Base-by-base conservation (phyloP, 2,329 filamentous ascomycete genomes). In the Cytospora paraplurivora region DNA sequence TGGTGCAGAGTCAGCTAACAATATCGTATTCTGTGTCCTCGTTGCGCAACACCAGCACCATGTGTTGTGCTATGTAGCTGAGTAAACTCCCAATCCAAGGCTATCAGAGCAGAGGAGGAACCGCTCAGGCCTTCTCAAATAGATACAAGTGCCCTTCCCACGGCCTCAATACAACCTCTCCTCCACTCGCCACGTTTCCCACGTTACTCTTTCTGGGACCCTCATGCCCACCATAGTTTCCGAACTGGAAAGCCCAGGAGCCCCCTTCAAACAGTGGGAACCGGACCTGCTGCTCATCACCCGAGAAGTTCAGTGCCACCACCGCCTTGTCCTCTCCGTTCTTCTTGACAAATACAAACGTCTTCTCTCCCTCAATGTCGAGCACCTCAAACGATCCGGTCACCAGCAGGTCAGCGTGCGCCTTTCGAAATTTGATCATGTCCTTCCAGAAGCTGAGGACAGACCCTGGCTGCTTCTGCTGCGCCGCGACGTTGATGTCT, bases 401-500 rank as follows among this genome's bases (percentile, higher is more conserved):
- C 1, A 88, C 81, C 62, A 91, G 85, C 10, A 87, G 72, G 51
- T 86, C 81, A 17, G 78, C 78, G 69, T 86, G 77, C 66, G 81
- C 73, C 72, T 85, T 86, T 53, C 88, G 78, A 52, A 85, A 75
- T 60, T 69, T 70, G 50, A 90, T 75, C 67, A 82, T 79, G 53
- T 76, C 73, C 73, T 82, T 82, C 85, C 87, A 90, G 73, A 88
- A 90, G 47, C 81, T 77, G 58, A 86, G 77, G 3, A 88, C 83
- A 10, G 81, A 82, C 17, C 77, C 71, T 6, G 70, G 69, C 57
- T 82, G 77, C 8, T 62, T 63, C 41, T 75, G 68, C 70, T 86
- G 82, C n/a, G 70, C 69, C 17, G 78, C 79, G 12, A 83, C 85
- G 66, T 90, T 90, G 72, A 85, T 77, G 56, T 77, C 74, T 2